phyloP scores from a whole-genome alignment of 495 filamentous ascomycete genomes.

The Hypoxylon intermedium region DNA sequence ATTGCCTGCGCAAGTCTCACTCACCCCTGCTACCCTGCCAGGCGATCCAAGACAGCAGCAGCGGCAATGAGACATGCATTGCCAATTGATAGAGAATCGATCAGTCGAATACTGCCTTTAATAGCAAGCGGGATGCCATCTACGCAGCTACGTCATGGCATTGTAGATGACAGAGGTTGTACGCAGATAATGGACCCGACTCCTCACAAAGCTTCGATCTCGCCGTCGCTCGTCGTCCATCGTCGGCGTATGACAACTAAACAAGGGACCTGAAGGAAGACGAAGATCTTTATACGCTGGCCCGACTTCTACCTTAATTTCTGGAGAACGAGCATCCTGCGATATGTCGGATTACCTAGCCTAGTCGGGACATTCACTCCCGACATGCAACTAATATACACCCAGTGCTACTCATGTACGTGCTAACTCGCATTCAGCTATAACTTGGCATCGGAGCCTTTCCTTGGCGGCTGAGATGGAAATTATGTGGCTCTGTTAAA shows the following conservation, averaged over 20 bases:
- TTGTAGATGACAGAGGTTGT: neutral
- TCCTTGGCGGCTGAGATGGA: constrained; percentile 9
- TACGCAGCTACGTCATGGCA: constrained; percentile 29
- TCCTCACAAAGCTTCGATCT: neutral
- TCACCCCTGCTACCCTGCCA: constrained; percentile 10
- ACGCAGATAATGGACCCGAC: neutral
- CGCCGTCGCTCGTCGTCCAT: too few relatives aligned
- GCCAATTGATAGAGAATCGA: constrained; percentile 25
- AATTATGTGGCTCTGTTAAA: neutral
- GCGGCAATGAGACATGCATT: constrained; percentile 33
- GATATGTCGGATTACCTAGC: neutral
- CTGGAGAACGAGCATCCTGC: neutral
- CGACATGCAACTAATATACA: constrained; percentile 16
- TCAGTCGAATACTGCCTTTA: constrained; percentile 8
- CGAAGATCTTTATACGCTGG: too few relatives aligned
- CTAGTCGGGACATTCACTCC: constrained; percentile 12
- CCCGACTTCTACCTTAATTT: neutral
- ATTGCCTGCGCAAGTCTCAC: constrained; percentile 13
- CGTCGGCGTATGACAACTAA: too few relatives aligned
- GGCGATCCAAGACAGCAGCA: constrained; percentile 15
- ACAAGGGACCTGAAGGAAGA: too few relatives aligned
- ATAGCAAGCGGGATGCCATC: constrained; percentile 18
- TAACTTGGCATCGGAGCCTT: constrained; percentile 26
- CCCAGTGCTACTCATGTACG: neutral
- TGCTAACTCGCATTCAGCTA: constrained; percentile 1